Conservation (phyloP, 2,329 filamentous ascomycete species). For the Corniculantispora saksenae region DNA sequence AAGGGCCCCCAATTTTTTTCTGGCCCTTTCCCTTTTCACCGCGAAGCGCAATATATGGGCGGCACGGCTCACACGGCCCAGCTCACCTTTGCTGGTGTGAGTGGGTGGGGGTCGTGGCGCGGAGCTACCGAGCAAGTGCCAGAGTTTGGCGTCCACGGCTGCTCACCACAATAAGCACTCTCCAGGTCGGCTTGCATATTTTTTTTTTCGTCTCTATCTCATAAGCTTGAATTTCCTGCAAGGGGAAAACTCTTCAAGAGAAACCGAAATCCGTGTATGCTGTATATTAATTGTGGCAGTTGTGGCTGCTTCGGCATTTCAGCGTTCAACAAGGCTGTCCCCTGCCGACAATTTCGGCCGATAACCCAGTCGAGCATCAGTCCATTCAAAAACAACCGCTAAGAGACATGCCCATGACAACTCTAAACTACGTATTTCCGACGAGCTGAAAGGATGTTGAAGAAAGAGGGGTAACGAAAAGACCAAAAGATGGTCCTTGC, state of each 20-base stretch:
- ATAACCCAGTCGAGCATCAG: not conserved
- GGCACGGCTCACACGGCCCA: not conserved
- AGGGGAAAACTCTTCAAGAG: no score
- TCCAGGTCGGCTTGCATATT: not conserved
- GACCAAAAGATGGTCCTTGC: not conserved
- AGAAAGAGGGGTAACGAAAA: not conserved
- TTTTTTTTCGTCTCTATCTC: no score
- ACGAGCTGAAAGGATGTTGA: not conserved
- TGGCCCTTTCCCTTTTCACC: no score
- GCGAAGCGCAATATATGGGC: no score
- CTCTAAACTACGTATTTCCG: not conserved
- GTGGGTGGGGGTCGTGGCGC: not conserved
- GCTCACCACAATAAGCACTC: not conserved
- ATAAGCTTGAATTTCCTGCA: not conserved
- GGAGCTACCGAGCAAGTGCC: not conserved
- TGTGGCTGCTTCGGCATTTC: not conserved
- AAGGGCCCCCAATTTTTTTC: no score
- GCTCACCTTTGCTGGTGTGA: not conserved
- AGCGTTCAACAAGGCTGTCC: not conserved
- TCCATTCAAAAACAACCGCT: not conserved
- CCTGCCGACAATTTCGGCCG: constrained; percentile 1
- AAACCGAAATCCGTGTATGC: no score
- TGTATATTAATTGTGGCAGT: not conserved
- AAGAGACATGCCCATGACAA: not conserved
- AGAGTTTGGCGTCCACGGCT: not conserved